A percentile compares a stretch with the other conserved stretches of the same genome.
Evolutionary conservation across 177 flowering plant species (phyloP).

Genomic region (Tripterygium wilfordii): DNA sequence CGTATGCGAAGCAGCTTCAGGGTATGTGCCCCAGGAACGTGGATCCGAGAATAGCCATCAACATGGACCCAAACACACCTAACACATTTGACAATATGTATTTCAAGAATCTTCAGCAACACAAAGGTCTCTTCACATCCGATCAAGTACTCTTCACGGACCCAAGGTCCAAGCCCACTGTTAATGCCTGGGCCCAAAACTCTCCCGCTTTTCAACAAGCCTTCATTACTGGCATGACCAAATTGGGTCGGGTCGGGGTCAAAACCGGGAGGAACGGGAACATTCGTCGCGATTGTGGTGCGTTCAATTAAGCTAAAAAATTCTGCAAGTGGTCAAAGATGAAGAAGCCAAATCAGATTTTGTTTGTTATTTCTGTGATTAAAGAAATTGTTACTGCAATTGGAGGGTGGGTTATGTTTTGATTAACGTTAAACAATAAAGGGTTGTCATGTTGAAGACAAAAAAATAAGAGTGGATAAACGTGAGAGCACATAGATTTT

Average conservation of each 20-base stretch:
- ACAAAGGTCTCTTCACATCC: slow-evolving; percentile 79
- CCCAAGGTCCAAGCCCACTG: slow-evolving; percentile 48
- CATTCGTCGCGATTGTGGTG: slow-evolving; percentile 53
- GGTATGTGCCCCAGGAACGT: slow-evolving; percentile 63
- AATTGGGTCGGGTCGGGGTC: slow-evolving; percentile 77
- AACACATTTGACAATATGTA: slow-evolving; percentile 63
- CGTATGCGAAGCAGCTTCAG: slow-evolving; percentile 46
- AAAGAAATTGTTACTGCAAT: too few relatives aligned
- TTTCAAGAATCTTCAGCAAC: slow-evolving; percentile 61
- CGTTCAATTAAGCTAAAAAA: slow-evolving; percentile 32
- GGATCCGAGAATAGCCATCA: slow-evolving; percentile 70
- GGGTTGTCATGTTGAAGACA: too few relatives aligned
- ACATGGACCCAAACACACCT: slow-evolving; percentile 82
- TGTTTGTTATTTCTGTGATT: too few relatives aligned
- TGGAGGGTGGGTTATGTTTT: too few relatives aligned
- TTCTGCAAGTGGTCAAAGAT: neutral
- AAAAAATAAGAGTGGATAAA: too few relatives aligned
- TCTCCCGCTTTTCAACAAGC: slow-evolving; percentile 42
- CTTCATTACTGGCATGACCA: slow-evolving; percentile 66
- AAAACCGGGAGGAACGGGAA: slow-evolving; percentile 67
- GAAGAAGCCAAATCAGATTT: too few relatives aligned
- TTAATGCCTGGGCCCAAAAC: slow-evolving; percentile 47
- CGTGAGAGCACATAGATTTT: too few relatives aligned
- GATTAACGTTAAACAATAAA: too few relatives aligned
- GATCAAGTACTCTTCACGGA: slow-evolving; percentile 75